Conservation (phyloP, 2,329 filamentous ascomycete genomes). For the Parascedosporium putredinis region DNA sequence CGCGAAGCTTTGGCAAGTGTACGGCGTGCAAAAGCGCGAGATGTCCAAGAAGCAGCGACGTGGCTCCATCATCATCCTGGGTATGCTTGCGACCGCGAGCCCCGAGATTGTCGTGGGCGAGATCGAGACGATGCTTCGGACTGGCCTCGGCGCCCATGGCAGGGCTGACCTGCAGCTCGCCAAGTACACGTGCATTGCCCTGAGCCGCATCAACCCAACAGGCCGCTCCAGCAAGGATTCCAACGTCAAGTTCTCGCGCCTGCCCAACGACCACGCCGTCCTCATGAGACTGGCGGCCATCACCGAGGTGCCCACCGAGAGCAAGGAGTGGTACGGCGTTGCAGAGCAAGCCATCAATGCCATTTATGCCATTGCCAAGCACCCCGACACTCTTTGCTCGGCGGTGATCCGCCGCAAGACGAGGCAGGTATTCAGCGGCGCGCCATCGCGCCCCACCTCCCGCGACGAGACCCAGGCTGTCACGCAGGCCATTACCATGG, state of each 20-base stretch:
- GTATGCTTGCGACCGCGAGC: conserved; percentile 89
- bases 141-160: conserved; percentile 74
- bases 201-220: conserved; percentile 79
- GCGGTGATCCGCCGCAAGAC: conserved; percentile 84
- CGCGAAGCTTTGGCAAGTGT: conserved; percentile 93
- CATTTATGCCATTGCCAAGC: conserved; percentile 87
- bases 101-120: conserved; percentile 90
- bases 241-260: conserved; percentile 56
- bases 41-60: conserved; percentile 86
- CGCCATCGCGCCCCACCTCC: conserved; percentile 34
- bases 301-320: conserved; percentile 74
- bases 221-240: conserved; percentile 65
- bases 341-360: conserved; percentile 94
- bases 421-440: conserved; percentile 58
- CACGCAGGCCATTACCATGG: conserved; percentile 19
- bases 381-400: conserved; percentile 87
- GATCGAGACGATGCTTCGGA: conserved; percentile 87
- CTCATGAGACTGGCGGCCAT: conserved; percentile 72
- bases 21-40: conserved; percentile 84
- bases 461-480: conserved; percentile 31
- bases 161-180: conserved; percentile 77
- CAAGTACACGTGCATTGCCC: conserved; percentile 89
- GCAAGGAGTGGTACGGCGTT: conserved; percentile 92
- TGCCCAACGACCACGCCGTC: conserved; percentile 88
- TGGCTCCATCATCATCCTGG: conserved; percentile 89